Conservation (phyloP, 2,329 filamentous ascomycete species). For the Trichoderma breve region DNA sequence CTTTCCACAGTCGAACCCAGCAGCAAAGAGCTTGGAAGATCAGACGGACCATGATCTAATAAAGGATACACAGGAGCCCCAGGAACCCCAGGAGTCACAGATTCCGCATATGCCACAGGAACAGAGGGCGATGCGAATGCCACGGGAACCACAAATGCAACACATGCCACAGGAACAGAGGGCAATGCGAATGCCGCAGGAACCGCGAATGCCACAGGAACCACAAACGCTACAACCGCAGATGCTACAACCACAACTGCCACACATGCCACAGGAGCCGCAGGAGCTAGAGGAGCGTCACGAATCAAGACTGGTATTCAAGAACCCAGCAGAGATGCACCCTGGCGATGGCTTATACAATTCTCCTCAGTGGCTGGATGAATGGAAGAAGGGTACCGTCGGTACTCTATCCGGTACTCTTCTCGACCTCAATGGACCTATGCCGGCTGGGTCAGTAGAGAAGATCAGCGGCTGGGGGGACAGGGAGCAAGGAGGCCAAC, state of each 20-base stretch:
- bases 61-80: constrained; percentile 2
- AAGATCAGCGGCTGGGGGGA: constrained; percentile 77
- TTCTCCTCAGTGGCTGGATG: constrained; percentile 60
- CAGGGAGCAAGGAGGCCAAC: constrained; percentile 39
- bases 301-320: constrained; percentile 42
- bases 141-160: neutral
- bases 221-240: neutral
- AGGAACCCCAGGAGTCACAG: neutral
- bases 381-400: constrained; percentile 68
- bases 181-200: neutral
- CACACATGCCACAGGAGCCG: neutral
- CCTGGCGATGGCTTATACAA: constrained; percentile 58
- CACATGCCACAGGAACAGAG: neutral
- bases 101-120: neutral
- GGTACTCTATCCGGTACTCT: constrained; percentile 58
- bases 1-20: neutral
- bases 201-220: neutral
- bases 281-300: neutral
- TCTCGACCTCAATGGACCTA: constrained; percentile 53
- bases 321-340: constrained; percentile 40
- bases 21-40: constrained; percentile 9
- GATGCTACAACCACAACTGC: neutral
- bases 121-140: neutral
- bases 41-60: constrained; percentile 9
- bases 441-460: constrained; percentile 35